A percentile compares a stretch with the other conserved stretches of the same genome.
Conservation (phyloP, 768 basidiomycete species). For the Lactarius pseudohatsudake region DNA sequence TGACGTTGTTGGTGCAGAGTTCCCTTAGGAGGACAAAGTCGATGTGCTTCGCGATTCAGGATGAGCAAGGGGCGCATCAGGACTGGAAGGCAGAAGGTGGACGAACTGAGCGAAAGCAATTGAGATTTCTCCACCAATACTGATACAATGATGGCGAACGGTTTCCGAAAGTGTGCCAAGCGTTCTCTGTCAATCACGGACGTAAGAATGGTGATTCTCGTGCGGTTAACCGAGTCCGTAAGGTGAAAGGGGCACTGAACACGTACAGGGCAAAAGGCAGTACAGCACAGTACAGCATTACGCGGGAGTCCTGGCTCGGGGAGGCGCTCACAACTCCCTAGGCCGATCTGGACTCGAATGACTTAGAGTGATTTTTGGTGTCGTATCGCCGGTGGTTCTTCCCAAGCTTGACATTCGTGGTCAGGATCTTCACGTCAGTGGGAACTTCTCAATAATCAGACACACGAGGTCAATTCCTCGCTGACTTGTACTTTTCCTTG, state of each 20-base stretch:
- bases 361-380: background rate
- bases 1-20: background rate
- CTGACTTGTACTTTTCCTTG: background rate
- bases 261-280: constrained; percentile 11
- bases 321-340: no score
- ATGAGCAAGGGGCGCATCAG: constrained; percentile 12
- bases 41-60: background rate
- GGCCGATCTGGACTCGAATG: background rate
- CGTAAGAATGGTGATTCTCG: constrained; percentile 18
- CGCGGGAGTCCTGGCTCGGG: background rate
- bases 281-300: background rate
- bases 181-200: constrained; percentile 14
- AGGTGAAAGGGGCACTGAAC: constrained; percentile 14
- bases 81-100: constrained; percentile 20
- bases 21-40: constrained; percentile 23
- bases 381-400: background rate
- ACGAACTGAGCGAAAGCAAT: constrained; percentile 9
- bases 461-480: background rate
- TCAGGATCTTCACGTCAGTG: background rate
- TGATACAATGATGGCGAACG: constrained; percentile 5
- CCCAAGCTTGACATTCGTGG: background rate
- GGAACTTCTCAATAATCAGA: background rate
- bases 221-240: constrained; percentile 4
- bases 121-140: constrained; percentile 7
- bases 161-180: background rate